phyloP scores from a whole-genome alignment of 2,329 filamentous ascomycete genomes.

The Graphilbum fragrans region DNA sequence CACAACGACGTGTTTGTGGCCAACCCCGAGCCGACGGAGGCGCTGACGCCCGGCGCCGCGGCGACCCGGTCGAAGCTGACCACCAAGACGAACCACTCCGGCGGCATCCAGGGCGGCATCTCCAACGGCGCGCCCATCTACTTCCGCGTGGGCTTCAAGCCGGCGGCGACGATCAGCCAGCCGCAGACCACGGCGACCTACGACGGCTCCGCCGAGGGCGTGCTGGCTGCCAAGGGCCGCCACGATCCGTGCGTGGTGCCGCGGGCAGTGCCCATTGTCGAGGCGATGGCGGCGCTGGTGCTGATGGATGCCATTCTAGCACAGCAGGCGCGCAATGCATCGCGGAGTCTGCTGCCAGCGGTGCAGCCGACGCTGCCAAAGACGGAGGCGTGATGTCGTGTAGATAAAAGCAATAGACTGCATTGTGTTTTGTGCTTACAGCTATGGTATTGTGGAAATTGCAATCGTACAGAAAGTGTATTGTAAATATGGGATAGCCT shows the following conservation, averaged over 20 bases:
- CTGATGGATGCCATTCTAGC: slow-evolving; percentile 79
- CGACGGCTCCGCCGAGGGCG: slow-evolving; percentile 55
- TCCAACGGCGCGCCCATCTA: slow-evolving; percentile 88
- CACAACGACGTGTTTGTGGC: slow-evolving; percentile 85
- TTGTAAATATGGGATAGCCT: too few relatives aligned
- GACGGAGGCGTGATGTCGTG: neutral
- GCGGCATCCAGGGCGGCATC: slow-evolving; percentile 91
- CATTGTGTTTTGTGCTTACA: too few relatives aligned
- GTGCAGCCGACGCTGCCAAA: too few relatives aligned
- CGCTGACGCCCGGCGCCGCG: slow-evolving; percentile 27
- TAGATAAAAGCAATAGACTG: neutral
- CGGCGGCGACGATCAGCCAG: slow-evolving; percentile 83
- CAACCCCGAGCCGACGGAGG: slow-evolving; percentile 30
- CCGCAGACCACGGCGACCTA: slow-evolving; percentile 77
- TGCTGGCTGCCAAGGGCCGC: slow-evolving; percentile 81
- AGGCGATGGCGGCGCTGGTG: slow-evolving; percentile 81
- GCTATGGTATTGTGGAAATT: too few relatives aligned
- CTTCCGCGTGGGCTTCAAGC: slow-evolving; percentile 92
- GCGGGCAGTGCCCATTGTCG: slow-evolving; percentile 75
- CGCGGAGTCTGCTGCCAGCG: slow-evolving; percentile 29
- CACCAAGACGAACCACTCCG: slow-evolving; percentile 90
- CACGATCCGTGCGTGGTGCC: slow-evolving; percentile 92
- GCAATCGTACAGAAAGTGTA: too few relatives aligned
- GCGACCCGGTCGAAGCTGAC: slow-evolving; percentile 50
- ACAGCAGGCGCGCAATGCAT: slow-evolving; percentile 52